Evolutionary conservation across 768 basidiomycete genomes (phyloP), one percentile per base, ranked within the genome.

Genomic region (Phanerochaete sordida): DNA sequence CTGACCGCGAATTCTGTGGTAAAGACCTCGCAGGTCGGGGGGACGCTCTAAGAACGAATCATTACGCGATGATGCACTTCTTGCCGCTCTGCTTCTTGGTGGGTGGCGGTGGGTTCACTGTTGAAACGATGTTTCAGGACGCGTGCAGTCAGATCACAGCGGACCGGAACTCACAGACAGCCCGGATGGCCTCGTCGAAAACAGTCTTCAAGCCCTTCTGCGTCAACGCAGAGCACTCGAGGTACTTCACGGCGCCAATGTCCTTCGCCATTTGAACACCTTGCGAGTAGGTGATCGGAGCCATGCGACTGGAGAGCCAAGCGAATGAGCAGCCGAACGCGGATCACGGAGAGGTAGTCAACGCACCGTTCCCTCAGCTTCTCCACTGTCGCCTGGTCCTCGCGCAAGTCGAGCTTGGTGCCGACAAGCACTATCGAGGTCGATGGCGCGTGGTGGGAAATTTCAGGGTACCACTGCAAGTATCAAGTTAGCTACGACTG

Each of bases 191-290:
- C 76, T 98, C 97, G 73, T 98, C 97, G 72, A 99, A 99, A 46
- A 99, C 97, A 60, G 90, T 95, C 85, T 99, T 99, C 71, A 99
- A 79, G 16, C 96, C 96, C 77, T 98, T 97, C 81, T 98, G 97
- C 49, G 96, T 98, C 69, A 96, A 78, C 33, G 95, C 94, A 28
- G 94, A 96, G 74, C 95, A 97, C 74, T 97, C 95, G 59, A 97
- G 78, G 70, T 97, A 97, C 76, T 95, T 95, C 65, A 98, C 93
- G 33, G 96, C 97, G 26, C 88, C 90, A 65, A 99, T 94, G 68
- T 98, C 97, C 71, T 90, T 89, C 61, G 87, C 86, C 87, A 97
- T 95, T 48, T 87, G 81, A 48, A 93, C 87, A 57, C 95, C 97
- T 74, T 95, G 91, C 45, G 85, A 81, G 75, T 96, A 99, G 65